Conservation (phyloP, 2,329 filamentous ascomycete species). For the Pseudohalonectria lignicola region DNA sequence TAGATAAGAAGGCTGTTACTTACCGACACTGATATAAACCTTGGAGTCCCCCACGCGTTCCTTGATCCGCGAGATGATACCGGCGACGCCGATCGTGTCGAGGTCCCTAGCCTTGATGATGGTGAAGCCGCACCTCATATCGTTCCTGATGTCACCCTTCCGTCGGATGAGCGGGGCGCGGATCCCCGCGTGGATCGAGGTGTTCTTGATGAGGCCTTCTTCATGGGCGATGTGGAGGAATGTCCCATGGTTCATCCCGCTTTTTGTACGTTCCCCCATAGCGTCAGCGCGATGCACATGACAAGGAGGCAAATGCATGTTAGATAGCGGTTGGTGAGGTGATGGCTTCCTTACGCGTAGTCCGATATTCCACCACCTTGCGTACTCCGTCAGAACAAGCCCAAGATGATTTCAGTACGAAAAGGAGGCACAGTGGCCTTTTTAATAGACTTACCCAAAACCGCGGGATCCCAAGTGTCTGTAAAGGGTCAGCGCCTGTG, state of each 20-base stretch:
- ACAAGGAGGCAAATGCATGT: no score
- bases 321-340: background rate
- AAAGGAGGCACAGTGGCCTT: no score
- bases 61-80: conserved; percentile 54
- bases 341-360: conserved; percentile 33
- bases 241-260: conserved; percentile 48
- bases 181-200: conserved; percentile 51
- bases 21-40: conserved; percentile 55
- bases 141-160: conserved; percentile 42
- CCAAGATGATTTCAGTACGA: no score
- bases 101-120: conserved; percentile 53
- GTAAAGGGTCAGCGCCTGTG: conserved; percentile 9
- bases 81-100: conserved; percentile 55
- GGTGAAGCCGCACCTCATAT: conserved; percentile 46
- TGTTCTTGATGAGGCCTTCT: conserved; percentile 46
- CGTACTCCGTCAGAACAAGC: no score
- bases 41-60: conserved; percentile 36
- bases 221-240: conserved; percentile 53
- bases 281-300: no score
- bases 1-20: background rate
- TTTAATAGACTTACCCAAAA: conserved; percentile 36
- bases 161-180: conserved; percentile 38
- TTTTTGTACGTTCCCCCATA: no score
- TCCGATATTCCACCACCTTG: conserved; percentile 44
- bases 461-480: conserved; percentile 63